Conservation (phyloP, 306 rosid species). For the Arachis stenosperma region DNA sequence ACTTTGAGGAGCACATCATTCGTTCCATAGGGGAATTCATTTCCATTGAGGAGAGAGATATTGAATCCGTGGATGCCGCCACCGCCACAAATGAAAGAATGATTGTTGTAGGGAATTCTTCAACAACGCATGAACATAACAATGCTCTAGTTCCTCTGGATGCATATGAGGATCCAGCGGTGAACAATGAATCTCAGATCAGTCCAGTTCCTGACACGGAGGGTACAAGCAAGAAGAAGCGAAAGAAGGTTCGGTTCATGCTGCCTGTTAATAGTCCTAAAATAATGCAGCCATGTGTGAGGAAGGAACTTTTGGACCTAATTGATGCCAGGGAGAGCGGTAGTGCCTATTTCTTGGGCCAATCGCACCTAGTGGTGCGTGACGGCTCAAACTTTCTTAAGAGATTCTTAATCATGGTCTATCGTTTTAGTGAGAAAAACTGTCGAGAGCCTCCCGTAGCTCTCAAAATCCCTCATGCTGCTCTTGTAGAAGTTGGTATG, state of each 20-base stretch:
- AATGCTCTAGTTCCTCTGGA: constrained; percentile 62
- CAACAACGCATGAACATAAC: constrained; percentile 41
- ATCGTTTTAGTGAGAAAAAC: constrained; percentile 64
- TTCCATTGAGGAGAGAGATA: constrained; percentile 59
- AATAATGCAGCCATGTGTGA: constrained; percentile 55
- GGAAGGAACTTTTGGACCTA: constrained; percentile 66
- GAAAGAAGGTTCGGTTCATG: constrained; percentile 70
- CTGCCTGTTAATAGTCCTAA: constrained; percentile 68
- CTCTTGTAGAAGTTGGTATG: constrained; percentile 84
- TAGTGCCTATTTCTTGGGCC: constrained; percentile 76
- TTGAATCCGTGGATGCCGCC: constrained; percentile 44
- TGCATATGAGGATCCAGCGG: constrained; percentile 27
- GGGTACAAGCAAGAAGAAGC: constrained; percentile 35
- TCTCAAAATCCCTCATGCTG: constrained; percentile 81
- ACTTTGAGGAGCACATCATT: constrained; percentile 83
- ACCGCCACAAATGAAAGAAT: constrained; percentile 53
- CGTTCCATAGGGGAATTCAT: constrained; percentile 76
- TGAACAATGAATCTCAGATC: constrained; percentile 50
- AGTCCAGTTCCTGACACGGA: constrained; percentile 41
- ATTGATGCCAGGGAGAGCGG: constrained; percentile 87
- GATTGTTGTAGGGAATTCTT: constrained; percentile 66
- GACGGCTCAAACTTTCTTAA: constrained; percentile 59
- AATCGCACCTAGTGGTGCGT: constrained; percentile 65
- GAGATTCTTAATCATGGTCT: constrained; percentile 62
- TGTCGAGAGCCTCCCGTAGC: constrained; percentile 69